Percentiles rank a stretch among this genome's conserved stretches.
Evolutionary conservation across 371 early-diverging fungal genomes (phyloP).

Genomic region (Apophysomyces elegans): DNA sequence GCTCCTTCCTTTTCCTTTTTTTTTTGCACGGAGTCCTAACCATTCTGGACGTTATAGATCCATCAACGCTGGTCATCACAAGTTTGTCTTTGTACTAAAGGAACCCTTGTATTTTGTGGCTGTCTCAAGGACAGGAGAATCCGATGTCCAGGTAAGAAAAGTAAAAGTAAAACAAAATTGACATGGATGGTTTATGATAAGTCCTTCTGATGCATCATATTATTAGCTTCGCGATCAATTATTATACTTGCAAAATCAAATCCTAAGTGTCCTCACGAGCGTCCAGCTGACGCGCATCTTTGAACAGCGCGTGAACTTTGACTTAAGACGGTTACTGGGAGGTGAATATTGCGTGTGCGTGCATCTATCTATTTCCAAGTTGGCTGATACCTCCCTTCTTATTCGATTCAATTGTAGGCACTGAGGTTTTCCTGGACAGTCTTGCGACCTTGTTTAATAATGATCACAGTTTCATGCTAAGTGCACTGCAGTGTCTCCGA

Average conservation of each 20-base stretch:
- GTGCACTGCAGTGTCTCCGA: slow-evolving; percentile 78
- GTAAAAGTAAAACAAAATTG: not conserved
- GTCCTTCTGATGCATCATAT: not conserved
- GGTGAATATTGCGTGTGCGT: slow-evolving; percentile 34
- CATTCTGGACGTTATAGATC: slow-evolving; percentile 44
- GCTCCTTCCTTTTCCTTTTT: not conserved
- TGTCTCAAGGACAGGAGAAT: slow-evolving; percentile 82
- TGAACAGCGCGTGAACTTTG: slow-evolving; percentile 87
- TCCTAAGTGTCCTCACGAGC: slow-evolving; percentile 84
- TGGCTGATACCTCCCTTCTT: not conserved
- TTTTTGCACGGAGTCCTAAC: not conserved
- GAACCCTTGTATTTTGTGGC: slow-evolving; percentile 88
- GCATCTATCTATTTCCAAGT: not conserved
- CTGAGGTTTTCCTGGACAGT: slow-evolving; percentile 87
- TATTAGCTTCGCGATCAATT: slow-evolving; percentile 84
- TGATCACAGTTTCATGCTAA: slow-evolving; percentile 77
- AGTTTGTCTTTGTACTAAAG: slow-evolving; percentile 81
- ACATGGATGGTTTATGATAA: not conserved
- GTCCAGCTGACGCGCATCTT: slow-evolving; percentile 87
- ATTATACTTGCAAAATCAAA: slow-evolving; percentile 80
- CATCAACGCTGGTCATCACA: slow-evolving; percentile 77
- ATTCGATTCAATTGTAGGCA: slow-evolving; percentile 53
- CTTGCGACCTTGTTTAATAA: slow-evolving; percentile 72
- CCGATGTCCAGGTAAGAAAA: slow-evolving; percentile 69
- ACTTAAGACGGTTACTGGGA: slow-evolving; percentile 80